Percentiles rank a stretch among this genome's conserved stretches.
These are phyloP conservation scores for Aureobasidium pullulans DNA, from an alignment of 2,329 filamentous ascomycete genomes.

Conservation along the genomic window DNA sequence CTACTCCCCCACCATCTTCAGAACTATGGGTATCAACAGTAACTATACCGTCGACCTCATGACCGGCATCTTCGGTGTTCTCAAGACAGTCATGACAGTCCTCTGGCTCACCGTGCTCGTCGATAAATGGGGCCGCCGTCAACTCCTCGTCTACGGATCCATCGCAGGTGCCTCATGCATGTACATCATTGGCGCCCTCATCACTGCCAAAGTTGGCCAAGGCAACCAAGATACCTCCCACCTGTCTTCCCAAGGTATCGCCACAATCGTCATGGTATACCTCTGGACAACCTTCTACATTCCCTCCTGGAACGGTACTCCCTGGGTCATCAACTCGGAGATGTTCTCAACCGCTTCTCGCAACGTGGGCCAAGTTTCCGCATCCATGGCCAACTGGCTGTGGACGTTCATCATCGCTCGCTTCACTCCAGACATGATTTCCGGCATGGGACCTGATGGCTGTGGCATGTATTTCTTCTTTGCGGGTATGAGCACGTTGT, in stretches of 20 bases:
- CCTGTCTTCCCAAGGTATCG: conserved; percentile 40
- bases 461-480: conserved; percentile 40
- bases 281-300: conserved; percentile 48
- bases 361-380: conserved; percentile 28
- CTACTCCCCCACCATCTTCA: conserved; percentile 63
- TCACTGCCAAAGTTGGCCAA: conserved; percentile 39
- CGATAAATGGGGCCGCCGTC: conserved; percentile 33
- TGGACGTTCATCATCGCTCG: conserved; percentile 31
- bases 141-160: conserved; percentile 42
- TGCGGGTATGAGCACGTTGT: conserved; percentile 39
- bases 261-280: conserved; percentile 50
- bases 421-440: conserved; percentile 44
- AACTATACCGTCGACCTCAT: conserved; percentile 56
- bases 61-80: conserved; percentile 16
- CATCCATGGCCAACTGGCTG: conserved; percentile 29
- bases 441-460: conserved; percentile 31
- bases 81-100: conserved; percentile 31
- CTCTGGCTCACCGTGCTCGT: conserved; percentile 34
- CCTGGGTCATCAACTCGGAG: conserved; percentile 40
- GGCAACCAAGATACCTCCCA: conserved; percentile 32
- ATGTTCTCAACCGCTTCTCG: conserved; percentile 38
- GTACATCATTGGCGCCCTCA: conserved; percentile 48
- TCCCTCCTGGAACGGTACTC: conserved; percentile 26
- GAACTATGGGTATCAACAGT: conserved; percentile 53
- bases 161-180: conserved; percentile 42